Evolutionary conservation across 495 filamentous ascomycete genomes (phyloP).

Genomic region (Durotheca rogersii): DNA sequence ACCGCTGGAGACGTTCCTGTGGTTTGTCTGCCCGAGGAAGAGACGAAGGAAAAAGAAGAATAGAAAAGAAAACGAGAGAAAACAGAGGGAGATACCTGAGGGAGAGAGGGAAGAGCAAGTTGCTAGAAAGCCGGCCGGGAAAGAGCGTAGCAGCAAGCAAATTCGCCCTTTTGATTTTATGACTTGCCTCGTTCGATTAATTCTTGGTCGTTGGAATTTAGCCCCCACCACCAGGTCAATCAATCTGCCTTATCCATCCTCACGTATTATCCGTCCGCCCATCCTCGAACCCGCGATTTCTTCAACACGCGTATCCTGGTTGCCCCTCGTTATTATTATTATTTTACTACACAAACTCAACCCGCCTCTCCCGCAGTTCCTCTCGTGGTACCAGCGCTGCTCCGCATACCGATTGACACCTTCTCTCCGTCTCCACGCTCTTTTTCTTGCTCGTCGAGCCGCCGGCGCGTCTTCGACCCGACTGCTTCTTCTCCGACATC

Average conservation of each 20-base stretch:
- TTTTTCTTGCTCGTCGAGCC: not conserved
- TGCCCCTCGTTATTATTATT: slow-evolving; percentile 25
- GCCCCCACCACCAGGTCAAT: slow-evolving; percentile 22
- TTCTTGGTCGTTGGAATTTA: slow-evolving; percentile 16
- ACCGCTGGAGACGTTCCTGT: no score
- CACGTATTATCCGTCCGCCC: slow-evolving; percentile 20
- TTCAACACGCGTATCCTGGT: slow-evolving; percentile 28
- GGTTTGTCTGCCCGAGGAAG: no score
- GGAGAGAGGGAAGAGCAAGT: no score
- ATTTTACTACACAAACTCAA: no score
- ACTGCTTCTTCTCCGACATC: slow-evolving; percentile 8
- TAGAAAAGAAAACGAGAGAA: no score
- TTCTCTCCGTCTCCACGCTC: slow-evolving; percentile 6
- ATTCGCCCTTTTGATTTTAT: slow-evolving; percentile 34
- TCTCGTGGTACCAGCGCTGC: no score
- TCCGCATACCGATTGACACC: slow-evolving; percentile 8
- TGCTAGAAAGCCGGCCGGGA: no score
- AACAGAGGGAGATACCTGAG: no score
- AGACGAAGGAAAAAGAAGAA: no score
- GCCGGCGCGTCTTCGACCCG: not conserved
- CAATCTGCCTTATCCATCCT: no score
- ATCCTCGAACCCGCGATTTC: slow-evolving; percentile 23
- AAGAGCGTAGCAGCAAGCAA: no score
- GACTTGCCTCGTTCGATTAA: slow-evolving; percentile 35
- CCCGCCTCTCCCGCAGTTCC: no score